Evolutionary conservation across 2,329 filamentous ascomycete species (phyloP), one percentile per base, ranked within the genome.

Genomic region (Tolypocladium album): DNA sequence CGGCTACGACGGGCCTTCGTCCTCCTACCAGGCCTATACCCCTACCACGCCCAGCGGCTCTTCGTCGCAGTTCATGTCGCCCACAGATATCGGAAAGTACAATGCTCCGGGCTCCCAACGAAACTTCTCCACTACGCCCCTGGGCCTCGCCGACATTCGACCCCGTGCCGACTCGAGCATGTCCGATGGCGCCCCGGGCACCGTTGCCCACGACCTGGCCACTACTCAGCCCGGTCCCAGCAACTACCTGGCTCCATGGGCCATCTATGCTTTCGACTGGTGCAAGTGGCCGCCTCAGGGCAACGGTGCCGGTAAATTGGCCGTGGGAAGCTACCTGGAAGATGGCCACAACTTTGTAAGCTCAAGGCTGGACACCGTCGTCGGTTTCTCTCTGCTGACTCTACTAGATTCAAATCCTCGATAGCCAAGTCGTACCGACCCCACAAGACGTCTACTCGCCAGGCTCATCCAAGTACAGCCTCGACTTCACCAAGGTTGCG

Each of bases 191-290:
- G 78, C 83, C 17, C 80, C 86, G 50, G 87, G 86, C 74, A 73
- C 79, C 74, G 65, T 81, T 50, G 78, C 83, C 58, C 88, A 88
- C 70, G 89, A 92, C 68, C 79, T 85, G 58, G 83, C 85, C 64
- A 83, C 84, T 70, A 72, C 84, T 63, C 78, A 84, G 74, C 72
- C 88, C 71, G 74, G 89, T 71, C 95, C 93, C 64, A 96, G 91
- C 79, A 97, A 93, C 72, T 96, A 97, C 71, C 77, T 96, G 64
- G 92, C 93, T 5, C 92, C 93, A 0, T 99, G 94, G 91, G 88
- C 92, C 17, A 87, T 96, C 59, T 99, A 97, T 73, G 93, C 94
- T 15, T 93, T 96, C 68, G 94, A 99, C 76, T 99, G 94, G 94
- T 99, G 94, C 79, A 99, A 99, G 75, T 99, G 94, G 93, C 86